A percentile compares a stretch with the other conserved stretches of the same genome.
These are phyloP conservation scores for Amesomyces nigricolor DNA, from an alignment of 2,329 filamentous ascomycete genomes.

Conservation along the genomic window DNA sequence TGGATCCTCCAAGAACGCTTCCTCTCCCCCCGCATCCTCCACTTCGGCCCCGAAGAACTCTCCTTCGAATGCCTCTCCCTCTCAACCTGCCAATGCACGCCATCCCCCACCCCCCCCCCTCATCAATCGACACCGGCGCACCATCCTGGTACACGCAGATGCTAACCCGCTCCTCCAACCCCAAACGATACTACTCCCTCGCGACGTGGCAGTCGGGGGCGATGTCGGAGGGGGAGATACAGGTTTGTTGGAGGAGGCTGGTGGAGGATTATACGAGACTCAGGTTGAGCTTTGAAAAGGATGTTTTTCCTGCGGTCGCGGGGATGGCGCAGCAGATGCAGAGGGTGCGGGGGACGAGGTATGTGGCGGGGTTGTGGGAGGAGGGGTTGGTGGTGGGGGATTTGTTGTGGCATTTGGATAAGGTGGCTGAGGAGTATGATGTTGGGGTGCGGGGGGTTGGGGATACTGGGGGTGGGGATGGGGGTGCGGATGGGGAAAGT, in stretches of 20 bases:
- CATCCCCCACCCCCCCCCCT: neutral
- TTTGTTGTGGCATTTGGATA: slow-evolving; percentile 14
- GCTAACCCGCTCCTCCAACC: neutral
- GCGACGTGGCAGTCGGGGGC: neutral
- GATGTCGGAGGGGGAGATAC: neutral
- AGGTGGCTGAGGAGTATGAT: no score
- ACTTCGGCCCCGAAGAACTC: slow-evolving; percentile 15
- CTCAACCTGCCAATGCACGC: slow-evolving; percentile 17
- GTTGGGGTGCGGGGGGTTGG: neutral
- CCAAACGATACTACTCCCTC: slow-evolving; percentile 2
- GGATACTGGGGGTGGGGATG: neutral
- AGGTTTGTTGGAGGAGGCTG: slow-evolving; percentile 8
- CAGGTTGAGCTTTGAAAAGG: slow-evolving; percentile 11
- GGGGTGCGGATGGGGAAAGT: neutral
- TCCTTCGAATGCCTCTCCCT: slow-evolving; percentile 16
- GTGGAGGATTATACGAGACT: slow-evolving; percentile 15
- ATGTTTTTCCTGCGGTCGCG: slow-evolving; percentile 17
- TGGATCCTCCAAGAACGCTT: neutral
- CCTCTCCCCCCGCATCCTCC: neutral
- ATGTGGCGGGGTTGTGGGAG: slow-evolving; percentile 10
- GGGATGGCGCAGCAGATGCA: slow-evolving; percentile 14
- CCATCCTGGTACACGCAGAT: neutral
- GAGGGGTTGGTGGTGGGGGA: neutral
- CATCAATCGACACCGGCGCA: neutral
- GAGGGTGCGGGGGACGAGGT: neutral